Base-by-base conservation (phyloP, 331 rosid genomes). In the Phaseolus coccineus region DNA sequence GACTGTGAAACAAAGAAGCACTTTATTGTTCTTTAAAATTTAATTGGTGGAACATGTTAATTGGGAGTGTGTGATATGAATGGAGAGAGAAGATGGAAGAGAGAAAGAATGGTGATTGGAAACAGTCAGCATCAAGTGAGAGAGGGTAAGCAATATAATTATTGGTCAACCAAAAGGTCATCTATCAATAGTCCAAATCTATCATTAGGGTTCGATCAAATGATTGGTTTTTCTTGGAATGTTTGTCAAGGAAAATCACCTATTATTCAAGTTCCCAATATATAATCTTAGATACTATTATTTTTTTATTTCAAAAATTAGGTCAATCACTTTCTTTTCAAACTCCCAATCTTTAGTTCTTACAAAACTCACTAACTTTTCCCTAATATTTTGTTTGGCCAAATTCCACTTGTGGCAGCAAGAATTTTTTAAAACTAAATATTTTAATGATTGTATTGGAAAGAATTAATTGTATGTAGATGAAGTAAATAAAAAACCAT, bases 211-310 rank as follows among this genome's bases (percentile, higher is more conserved):
- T 83, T 52, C 27, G 70, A 53, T 84, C 80, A 53, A 80, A 83
- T 80, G 83, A 85, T 69, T 71, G 82, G 47, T 15, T 9, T 70
- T 75, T 25, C 37, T 1, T 48, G n/a, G 97, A 90, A 91, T 88
- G 97, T 88, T 71, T 88, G 87, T 81, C 86, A 56, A 16, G 16
- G 33, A 42, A 79, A 71, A 37, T 68, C 61, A n/a, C 63, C 58
- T 6, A 55, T 68, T 22, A 39, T 15, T 53, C 25, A 67, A 52
- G 7, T 27, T 50, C 14, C 19, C 69, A 22, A 28, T 28, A 77
- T 35, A 77, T 52, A 40, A 13, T 46, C 9, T 48, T 28, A 27
- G 27, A 11, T 13, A 13, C 15, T 70, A 2, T 70, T 30, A 16
- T 70, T 51, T 31, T 71, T 51, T 51, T 10, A 16, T 51, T 14